Evolutionary conservation across 1,284 basidiomycete genomes (phyloP).

Genomic region (Bondarzewia mesenterica): DNA sequence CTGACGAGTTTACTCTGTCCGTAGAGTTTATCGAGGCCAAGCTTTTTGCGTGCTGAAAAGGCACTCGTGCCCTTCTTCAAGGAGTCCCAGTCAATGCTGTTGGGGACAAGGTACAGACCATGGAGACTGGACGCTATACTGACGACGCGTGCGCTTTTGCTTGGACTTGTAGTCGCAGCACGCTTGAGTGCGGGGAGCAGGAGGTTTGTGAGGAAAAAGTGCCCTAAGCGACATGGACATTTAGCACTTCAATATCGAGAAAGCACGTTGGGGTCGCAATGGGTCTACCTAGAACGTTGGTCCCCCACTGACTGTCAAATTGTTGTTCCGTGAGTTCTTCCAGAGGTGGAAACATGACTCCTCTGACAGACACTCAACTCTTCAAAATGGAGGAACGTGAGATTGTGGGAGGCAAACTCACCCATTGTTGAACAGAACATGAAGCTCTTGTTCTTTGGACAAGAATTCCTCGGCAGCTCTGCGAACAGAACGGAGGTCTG

Average conservation of each 20-base stretch:
- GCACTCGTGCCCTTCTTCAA: conserved; percentile 1
- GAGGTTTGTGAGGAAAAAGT: conserved; percentile 28
- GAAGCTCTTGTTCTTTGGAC: conserved; percentile 33
- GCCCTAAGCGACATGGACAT: conserved; percentile 12
- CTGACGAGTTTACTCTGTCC: conserved; percentile 35
- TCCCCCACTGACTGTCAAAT: conserved; percentile 39
- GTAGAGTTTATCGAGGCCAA: conserved; percentile 25
- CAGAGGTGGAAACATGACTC: conserved; percentile 36
- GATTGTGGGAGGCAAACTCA: conserved; percentile 16
- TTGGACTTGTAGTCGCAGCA: conserved; percentile 18
- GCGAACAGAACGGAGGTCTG: conserved; percentile 33
- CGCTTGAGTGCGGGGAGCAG: conserved; percentile 30
- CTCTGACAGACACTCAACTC: conserved; percentile 22
- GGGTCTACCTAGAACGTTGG: conserved; percentile 26
- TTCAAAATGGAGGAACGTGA: not conserved
- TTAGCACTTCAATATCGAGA: not conserved
- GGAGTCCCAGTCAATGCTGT: conserved; percentile 7
- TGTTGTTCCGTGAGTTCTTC: conserved; percentile 28
- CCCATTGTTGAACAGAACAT: conserved; percentile 45
- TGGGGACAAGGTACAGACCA: not conserved
- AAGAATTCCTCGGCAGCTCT: conserved; percentile 32
- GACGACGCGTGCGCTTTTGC: conserved; percentile 26
- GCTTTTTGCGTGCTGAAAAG: conserved; percentile 17
- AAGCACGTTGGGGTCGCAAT: too few relatives aligned
- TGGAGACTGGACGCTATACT: conserved; percentile 6